Conservation (phyloP, 116 monocot genomes). For the Dioscorea cayenensis region DNA sequence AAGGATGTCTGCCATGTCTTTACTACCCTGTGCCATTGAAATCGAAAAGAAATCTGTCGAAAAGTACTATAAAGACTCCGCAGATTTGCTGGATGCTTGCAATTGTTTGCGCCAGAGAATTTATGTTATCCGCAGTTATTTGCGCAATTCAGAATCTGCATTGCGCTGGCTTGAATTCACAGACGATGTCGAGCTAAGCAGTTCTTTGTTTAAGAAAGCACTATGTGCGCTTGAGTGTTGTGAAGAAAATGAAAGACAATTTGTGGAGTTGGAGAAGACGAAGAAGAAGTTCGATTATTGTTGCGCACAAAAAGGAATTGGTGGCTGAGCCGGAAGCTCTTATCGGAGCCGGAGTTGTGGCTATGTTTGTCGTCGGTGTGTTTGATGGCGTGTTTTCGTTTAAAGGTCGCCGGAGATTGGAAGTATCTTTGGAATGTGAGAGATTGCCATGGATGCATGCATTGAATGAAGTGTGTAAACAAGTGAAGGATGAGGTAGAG, state of each 20-base stretch:
- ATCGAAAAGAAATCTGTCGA: neutral
- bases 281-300: too few relatives aligned
- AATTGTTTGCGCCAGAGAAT: neutral
- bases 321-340: too few relatives aligned
- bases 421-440: too few relatives aligned
- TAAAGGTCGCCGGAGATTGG: neutral
- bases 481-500: conserved; percentile 14
- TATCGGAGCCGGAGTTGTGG: neutral
- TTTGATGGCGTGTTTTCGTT: conserved; percentile 1
- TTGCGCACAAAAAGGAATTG: too few relatives aligned
- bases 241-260: too few relatives aligned
- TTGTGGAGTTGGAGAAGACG: too few relatives aligned
- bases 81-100: conserved; percentile 18
- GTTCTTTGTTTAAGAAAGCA: neutral
- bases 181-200: neutral
- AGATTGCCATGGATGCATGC: neutral
- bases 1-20: neutral
- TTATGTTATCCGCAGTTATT: neutral
- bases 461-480: conserved; percentile 6
- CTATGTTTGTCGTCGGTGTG: neutral
- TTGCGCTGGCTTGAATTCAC: conserved; percentile 4
- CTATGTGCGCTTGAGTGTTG: too few relatives aligned
- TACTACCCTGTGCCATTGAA: neutral
- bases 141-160: neutral
- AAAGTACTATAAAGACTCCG: neutral